phyloP scores from a whole-genome alignment of 164 flowering plant species.

The Brasenia schreberi region DNA sequence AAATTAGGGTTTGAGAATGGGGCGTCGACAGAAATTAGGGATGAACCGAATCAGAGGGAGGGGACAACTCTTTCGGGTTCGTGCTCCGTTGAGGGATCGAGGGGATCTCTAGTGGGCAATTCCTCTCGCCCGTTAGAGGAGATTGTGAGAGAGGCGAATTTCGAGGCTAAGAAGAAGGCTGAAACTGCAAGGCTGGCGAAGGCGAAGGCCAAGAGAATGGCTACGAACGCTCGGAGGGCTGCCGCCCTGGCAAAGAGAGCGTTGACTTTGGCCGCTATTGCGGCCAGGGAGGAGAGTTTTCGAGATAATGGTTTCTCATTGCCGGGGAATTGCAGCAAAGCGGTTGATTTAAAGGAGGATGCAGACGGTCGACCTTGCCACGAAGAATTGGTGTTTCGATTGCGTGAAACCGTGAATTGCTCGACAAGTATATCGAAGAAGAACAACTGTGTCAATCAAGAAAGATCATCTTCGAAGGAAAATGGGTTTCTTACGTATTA shows the following conservation, averaged over 20 bases:
- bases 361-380: slow-evolving; percentile 14
- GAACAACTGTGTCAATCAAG: slow-evolving; percentile 1
- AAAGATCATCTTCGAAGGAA: not conserved
- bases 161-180: slow-evolving; percentile 17
- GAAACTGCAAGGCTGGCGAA: slow-evolving; percentile 20
- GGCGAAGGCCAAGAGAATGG: slow-evolving; percentile 23
- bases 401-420: slow-evolving; percentile 44
- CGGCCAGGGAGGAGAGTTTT: slow-evolving; percentile 4
- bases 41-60: not conserved
- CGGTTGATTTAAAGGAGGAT: not conserved
- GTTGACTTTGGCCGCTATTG: slow-evolving; percentile 10
- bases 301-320: not conserved
- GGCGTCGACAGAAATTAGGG: slow-evolving; percentile 1
- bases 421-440: slow-evolving; percentile 38
- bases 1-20: slow-evolving; percentile 9
- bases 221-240: slow-evolving; percentile 20
- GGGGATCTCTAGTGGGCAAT: not conserved
- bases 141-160: slow-evolving; percentile 25
- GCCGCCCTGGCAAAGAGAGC: slow-evolving; percentile 20
- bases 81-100: slow-evolving; percentile 2
- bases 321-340: not conserved
- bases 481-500: not conserved
- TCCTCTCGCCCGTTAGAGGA: slow-evolving; percentile 14
- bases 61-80: slow-evolving; percentile 4
- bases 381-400: slow-evolving; percentile 30